Conservation (phyloP, 1,284 basidiomycete genomes). For the Rhizopogon parksii region DNA sequence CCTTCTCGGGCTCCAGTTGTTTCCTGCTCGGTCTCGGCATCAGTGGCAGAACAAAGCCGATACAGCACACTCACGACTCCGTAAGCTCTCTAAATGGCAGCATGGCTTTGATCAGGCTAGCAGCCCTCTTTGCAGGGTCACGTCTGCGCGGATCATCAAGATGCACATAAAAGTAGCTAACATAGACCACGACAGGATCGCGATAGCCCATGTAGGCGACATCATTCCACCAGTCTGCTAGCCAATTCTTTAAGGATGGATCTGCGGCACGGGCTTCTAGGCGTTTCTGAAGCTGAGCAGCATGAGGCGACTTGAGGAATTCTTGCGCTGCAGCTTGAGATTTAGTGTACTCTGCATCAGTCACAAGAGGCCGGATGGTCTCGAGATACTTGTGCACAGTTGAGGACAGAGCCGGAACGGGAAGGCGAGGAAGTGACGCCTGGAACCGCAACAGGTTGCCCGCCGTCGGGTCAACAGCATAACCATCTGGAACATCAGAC, state of each 20-base stretch:
- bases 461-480: slow-evolving; percentile 40
- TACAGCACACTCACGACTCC: slow-evolving; percentile 54
- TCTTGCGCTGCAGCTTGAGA: slow-evolving; percentile 58
- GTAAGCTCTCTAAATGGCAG: slow-evolving; percentile 77
- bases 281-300: slow-evolving; percentile 73
- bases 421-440: slow-evolving; percentile 72
- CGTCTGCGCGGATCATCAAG: slow-evolving; percentile 56
- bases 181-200: slow-evolving; percentile 89
- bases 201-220: slow-evolving; percentile 80
- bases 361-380: slow-evolving; percentile 70
- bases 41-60: not conserved
- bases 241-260: slow-evolving; percentile 71
- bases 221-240: slow-evolving; percentile 98
- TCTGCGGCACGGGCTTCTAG: slow-evolving; percentile 69
- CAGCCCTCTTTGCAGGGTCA: slow-evolving; percentile 64
- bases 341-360: slow-evolving; percentile 51
- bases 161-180: slow-evolving; percentile 95
- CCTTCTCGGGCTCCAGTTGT: slow-evolving; percentile 85
- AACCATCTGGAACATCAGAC: slow-evolving; percentile 33
- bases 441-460: slow-evolving; percentile 78
- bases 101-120: slow-evolving; percentile 76
- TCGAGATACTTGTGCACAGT: slow-evolving; percentile 86
- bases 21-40: slow-evolving; percentile 39
- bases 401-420: slow-evolving; percentile 76
- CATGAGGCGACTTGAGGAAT: slow-evolving; percentile 69